Percentiles rank a stretch among this genome's conserved stretches.
phyloP scores from a whole-genome alignment of 2,329 filamentous ascomycete genomes.

The Aureobasidium sp. region DNA sequence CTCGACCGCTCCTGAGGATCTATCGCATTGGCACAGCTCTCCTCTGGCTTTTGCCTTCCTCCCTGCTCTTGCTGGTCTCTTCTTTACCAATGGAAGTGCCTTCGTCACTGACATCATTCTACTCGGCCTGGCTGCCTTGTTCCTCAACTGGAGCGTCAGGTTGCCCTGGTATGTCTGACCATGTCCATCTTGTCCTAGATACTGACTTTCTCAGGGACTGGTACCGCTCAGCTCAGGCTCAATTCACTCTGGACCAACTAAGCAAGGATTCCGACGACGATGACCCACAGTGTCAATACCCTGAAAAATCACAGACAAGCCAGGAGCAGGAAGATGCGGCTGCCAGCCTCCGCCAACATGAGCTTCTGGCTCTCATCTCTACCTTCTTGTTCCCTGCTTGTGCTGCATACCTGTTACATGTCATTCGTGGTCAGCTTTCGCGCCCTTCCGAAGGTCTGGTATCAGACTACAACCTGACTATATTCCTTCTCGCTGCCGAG shows the following conservation, averaged over 20 bases:
- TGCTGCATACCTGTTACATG: constrained; percentile 77
- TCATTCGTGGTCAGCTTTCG: constrained; percentile 72
- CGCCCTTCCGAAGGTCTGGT: constrained; percentile 79
- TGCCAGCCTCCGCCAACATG: constrained; percentile 64
- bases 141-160: constrained; percentile 87
- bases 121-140: constrained; percentile 70
- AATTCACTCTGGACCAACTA: constrained; percentile 15
- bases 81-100: constrained; percentile 77
- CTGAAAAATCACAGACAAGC: constrained; percentile 5
- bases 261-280: constrained; percentile 9
- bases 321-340: constrained; percentile 33
- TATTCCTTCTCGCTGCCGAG: constrained; percentile 83
- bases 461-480: constrained; percentile 85
- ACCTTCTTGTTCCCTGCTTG: constrained; percentile 74
- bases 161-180: constrained; percentile 65
- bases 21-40: constrained; percentile 68
- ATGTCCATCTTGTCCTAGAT: neutral
- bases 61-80: constrained; percentile 73
- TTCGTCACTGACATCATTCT: constrained; percentile 81
- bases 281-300: neutral
- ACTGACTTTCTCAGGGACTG: constrained; percentile 36
- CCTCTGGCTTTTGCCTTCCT: constrained; percentile 77
- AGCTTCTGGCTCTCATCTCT: constrained; percentile 63
- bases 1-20: constrained; percentile 37
- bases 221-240: constrained; percentile 44